These are phyloP conservation scores for Cercospora janseana DNA, from an alignment of 2,329 filamentous ascomycete genomes.

Conservation along the genomic window DNA sequence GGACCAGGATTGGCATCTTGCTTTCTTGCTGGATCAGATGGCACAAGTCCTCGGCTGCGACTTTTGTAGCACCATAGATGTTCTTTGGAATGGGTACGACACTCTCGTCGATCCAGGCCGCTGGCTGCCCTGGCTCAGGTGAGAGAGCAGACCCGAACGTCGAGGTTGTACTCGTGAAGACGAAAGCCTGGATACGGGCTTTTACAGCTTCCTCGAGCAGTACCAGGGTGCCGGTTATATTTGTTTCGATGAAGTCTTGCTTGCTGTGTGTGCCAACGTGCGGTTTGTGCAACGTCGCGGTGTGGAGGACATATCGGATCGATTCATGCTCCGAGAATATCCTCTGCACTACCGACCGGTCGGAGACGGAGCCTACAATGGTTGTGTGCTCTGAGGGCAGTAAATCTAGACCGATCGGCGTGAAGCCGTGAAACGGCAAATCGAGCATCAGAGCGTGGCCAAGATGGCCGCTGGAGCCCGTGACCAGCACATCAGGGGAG, in stretches of 20 bases:
- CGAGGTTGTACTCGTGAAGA: constrained; percentile 26
- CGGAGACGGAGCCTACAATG: constrained; percentile 17
- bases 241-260: constrained; percentile 26
- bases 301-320: constrained; percentile 23
- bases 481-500: constrained; percentile 21
- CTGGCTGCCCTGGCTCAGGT: constrained; percentile 23
- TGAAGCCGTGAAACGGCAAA: constrained; percentile 16
- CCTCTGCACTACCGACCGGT: constrained; percentile 14
- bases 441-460: constrained; percentile 24
- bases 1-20: constrained; percentile 44
- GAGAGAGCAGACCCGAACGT: constrained; percentile 25
- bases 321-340: constrained; percentile 11
- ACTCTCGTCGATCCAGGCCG: constrained; percentile 27
- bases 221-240: constrained; percentile 23
- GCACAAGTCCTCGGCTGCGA: constrained; percentile 51
- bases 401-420: constrained; percentile 24
- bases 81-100: constrained; percentile 27
- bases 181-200: constrained; percentile 20
- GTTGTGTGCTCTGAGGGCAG: constrained; percentile 14
- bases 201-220: constrained; percentile 23
- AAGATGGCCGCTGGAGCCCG: constrained; percentile 24
- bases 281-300: constrained; percentile 27
- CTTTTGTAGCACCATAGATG: constrained; percentile 47
- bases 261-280: constrained; percentile 24
- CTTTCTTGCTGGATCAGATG: constrained; percentile 43